Conservation (phyloP, 768 basidiomycete genomes). For the Mycena capillaripes region DNA sequence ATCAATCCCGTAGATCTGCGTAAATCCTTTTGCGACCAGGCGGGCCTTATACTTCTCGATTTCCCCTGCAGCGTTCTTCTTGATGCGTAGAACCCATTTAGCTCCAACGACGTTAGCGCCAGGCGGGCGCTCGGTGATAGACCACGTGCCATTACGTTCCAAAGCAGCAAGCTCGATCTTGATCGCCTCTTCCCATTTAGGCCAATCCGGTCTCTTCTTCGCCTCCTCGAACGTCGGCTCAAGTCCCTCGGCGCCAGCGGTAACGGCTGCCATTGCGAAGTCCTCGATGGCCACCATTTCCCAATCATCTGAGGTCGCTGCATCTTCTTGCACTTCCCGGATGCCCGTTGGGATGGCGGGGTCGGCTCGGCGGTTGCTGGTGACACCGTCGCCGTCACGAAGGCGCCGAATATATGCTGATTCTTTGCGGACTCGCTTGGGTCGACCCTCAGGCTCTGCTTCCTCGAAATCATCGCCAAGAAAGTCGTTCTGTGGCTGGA, state of each 20-base stretch:
- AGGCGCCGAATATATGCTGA: conserved; percentile 26
- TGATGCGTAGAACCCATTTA: conserved; percentile 31
- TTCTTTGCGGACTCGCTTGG: conserved; percentile 18
- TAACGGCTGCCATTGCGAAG: conserved; percentile 35
- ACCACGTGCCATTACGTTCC: too few species aligned
- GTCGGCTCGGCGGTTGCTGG: background rate
- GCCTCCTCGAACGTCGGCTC: too few species aligned
- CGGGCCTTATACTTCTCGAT: conserved; percentile 1
- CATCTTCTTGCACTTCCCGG: conserved; percentile 41
- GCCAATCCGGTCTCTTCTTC: conserved; percentile 27
- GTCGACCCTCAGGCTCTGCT: conserved; percentile 1
- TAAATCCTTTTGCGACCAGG: conserved; percentile 57
- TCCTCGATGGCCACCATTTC: conserved; percentile 25
- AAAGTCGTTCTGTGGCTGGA: background rate
- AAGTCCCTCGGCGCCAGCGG: background rate
- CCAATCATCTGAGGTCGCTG: conserved; percentile 18
- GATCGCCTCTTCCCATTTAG: conserved; percentile 23
- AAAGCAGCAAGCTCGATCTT: conserved; percentile 32
- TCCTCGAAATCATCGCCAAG: background rate
- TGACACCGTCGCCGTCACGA: conserved; percentile 24
- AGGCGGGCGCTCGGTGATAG: too few species aligned
- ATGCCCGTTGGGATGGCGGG: conserved; percentile 33
- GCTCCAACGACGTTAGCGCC: conserved; percentile 41
- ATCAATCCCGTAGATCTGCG: conserved; percentile 53
- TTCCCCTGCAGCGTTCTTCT: too few species aligned